Evolutionary conservation across 768 basidiomycete species (phyloP), one percentile per base, ranked within the genome.

Genomic region (Obba rivulosa): DNA sequence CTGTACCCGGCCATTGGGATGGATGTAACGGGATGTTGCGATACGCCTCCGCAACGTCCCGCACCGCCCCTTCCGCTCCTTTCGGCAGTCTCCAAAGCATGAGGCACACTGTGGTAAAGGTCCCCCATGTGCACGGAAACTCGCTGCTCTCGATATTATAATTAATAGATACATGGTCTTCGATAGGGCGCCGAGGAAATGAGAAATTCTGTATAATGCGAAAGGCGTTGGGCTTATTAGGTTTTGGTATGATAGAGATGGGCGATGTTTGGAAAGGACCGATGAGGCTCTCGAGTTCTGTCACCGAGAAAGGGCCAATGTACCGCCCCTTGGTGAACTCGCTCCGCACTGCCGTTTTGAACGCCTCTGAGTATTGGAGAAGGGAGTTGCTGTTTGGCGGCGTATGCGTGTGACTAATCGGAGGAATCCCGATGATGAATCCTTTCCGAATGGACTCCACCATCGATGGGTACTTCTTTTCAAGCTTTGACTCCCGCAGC

Each of bases 71-170:
- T 51, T 75, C 63, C 0, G 68, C 68, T 0, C 65, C 63, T n/a
- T 64, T 68, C 0, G 72, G 72, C 0, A 75, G 67, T 1, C 52
- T 47, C 0, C 36, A 58, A 0, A 75, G 57, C 23, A 66, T 43
- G n/a, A 61, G 43, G 23, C 51, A 66, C 0, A 72, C 47, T 0
- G 62, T 57, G 0, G 54, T 43, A 39, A 77, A 76, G 0, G 72
- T 74, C 1, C 70, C 71, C 73, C 72, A 76, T 0, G 67, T 69
- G 56, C 70, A 71, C 0, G 73, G 74, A 46, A 68, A 64, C 16
- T 51, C n/a, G n/a, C n/a, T n/a, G n/a, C n/a, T n/a, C n/a, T n/a
- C n/a, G n/a, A n/a, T n/a, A n/a, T n/a, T n/a, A n/a, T n/a, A n/a
- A n/a, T n/a, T n/a, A n/a, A n/a, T n/a, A n/a, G n/a, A n/a, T n/a